phyloP scores from a whole-genome alignment of 768 basidiomycete species.

The Hygrocybe punicea region DNA sequence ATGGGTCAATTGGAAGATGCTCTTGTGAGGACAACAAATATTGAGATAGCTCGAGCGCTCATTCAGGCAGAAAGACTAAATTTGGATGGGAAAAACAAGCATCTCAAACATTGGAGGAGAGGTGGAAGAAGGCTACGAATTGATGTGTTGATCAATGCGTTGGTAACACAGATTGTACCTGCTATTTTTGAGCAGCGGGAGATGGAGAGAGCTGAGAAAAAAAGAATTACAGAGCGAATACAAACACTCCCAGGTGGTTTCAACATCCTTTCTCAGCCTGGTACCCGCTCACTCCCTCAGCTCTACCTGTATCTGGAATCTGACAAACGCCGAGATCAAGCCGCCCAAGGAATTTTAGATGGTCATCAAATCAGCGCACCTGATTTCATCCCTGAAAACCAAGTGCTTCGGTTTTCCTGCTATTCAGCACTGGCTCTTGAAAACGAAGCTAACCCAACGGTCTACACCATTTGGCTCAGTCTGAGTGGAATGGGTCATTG shows the following conservation, averaged over 20 bases:
- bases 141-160: constrained; percentile 18
- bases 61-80: neutral
- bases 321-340: too few relatives aligned
- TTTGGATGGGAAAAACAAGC: constrained; percentile 23
- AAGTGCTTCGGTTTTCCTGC: too few relatives aligned
- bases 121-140: constrained; percentile 27
- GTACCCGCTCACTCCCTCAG: too few relatives aligned
- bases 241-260: neutral
- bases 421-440: neutral
- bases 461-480: neutral
- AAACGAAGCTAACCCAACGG: neutral
- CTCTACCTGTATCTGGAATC: too few relatives aligned
- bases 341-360: too few relatives aligned
- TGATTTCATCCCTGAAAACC: too few relatives aligned
- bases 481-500: constrained; percentile 7
- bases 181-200: constrained; percentile 13
- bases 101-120: constrained; percentile 25
- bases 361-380: too few relatives aligned
- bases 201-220: neutral
- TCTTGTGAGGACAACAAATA: too few relatives aligned
- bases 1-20: too few relatives aligned
- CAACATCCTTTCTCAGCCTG: neutral
- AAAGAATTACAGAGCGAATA: constrained; percentile 3
- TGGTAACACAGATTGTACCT: constrained; percentile 16
- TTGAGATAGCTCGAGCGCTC: neutral